A percentile compares a stretch with the other conserved stretches of the same genome.
These are phyloP conservation scores for Hansfordia pulvinata DNA, from an alignment of 2,329 filamentous ascomycete species.

Conservation along the genomic window DNA sequence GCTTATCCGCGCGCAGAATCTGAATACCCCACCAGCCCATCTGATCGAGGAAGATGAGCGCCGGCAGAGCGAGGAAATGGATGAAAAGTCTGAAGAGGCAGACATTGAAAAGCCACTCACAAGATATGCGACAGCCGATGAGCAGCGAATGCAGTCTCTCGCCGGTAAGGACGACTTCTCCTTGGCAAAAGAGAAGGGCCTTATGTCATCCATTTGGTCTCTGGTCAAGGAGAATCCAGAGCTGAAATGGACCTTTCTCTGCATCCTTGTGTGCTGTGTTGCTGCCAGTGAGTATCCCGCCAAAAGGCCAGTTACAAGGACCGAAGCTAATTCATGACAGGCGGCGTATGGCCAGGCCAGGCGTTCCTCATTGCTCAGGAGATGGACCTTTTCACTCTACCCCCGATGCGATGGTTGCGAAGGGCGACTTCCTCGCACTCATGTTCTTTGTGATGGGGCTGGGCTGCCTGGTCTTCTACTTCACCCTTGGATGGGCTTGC, in stretches of 20 bases:
- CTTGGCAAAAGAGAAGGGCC: neutral
- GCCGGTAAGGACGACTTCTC: slow-evolving; percentile 1
- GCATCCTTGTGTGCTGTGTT: slow-evolving; percentile 1
- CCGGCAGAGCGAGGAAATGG: neutral
- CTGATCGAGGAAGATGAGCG: slow-evolving; percentile 1
- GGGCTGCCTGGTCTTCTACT: slow-evolving; percentile 19
- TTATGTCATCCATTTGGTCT: slow-evolving; percentile 1
- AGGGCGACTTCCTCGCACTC: slow-evolving; percentile 25
- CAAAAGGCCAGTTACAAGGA: neutral
- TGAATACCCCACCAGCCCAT: neutral
- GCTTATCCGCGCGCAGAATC: slow-evolving; percentile 8
- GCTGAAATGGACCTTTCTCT: neutral
- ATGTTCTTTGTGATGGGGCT: slow-evolving; percentile 28
- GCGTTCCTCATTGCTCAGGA: slow-evolving; percentile 25
- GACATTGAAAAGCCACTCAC: neutral
- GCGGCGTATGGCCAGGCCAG: slow-evolving; percentile 30
- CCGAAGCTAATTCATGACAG: slow-evolving; percentile 5
- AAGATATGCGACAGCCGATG: neutral
- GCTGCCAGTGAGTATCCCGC: slow-evolving; percentile 1
- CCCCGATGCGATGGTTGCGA: slow-evolving; percentile 8
- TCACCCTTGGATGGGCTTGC: slow-evolving; percentile 17
- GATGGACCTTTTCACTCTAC: slow-evolving; percentile 22
- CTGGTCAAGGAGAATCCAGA: slow-evolving; percentile 1
- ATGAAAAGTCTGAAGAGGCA: neutral
- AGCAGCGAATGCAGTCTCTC: neutral